Conservation (phyloP, 148 eudicot genomes). For the Vaccinium myrtillus region DNA sequence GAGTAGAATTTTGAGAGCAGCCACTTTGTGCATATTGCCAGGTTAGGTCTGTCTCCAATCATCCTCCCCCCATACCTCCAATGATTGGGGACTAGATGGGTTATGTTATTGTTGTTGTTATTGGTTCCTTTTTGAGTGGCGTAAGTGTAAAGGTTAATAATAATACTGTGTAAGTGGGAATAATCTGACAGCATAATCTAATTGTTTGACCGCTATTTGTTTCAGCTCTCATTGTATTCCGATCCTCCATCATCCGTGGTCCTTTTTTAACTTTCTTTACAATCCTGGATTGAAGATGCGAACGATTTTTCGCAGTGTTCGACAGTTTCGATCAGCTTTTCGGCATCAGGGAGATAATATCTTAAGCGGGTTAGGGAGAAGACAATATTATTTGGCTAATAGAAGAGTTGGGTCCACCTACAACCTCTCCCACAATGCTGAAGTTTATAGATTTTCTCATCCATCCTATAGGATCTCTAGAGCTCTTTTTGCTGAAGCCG, state of each 20-base stretch:
- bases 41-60: too few relatives aligned
- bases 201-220: conserved; percentile 5
- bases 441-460: conserved; percentile 25
- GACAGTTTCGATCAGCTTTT: conserved; percentile 39
- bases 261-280: conserved; percentile 5
- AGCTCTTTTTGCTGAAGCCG: conserved; percentile 46
- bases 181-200: background rate
- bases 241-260: conserved; percentile 20
- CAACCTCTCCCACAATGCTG: conserved; percentile 28
- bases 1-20: too few relatives aligned
- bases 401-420: conserved; percentile 22
- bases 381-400: conserved; percentile 26
- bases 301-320: conserved; percentile 35
- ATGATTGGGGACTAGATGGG: too few relatives aligned
- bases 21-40: too few relatives aligned
- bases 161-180: background rate
- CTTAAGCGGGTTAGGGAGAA: conserved; percentile 27
- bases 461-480: conserved; percentile 40
- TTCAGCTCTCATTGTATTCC: conserved; percentile 25
- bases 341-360: conserved; percentile 28
- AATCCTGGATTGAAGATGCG: conserved; percentile 47
- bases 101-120: too few relatives aligned
- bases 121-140: background rate
- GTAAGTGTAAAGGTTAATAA: background rate
- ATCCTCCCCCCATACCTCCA: too few relatives aligned